Conservation (phyloP, 176 grass and related monocot species). For the Elymus sibiricus region DNA sequence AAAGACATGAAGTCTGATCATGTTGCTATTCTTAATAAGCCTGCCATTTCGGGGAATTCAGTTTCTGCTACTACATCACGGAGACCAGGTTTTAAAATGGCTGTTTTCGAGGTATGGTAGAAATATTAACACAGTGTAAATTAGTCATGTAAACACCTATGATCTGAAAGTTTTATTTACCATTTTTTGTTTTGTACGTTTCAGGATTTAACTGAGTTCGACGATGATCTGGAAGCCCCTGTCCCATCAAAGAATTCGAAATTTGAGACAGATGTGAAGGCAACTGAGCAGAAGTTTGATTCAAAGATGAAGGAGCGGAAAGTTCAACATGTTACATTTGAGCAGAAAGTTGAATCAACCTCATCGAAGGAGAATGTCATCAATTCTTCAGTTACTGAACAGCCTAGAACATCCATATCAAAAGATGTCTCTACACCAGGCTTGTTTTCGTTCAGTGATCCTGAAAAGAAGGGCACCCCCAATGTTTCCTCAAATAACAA, state of each 20-base stretch:
- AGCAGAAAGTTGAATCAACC: slow-evolving; percentile 32
- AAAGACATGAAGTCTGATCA: slow-evolving; percentile 10
- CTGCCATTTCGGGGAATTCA: slow-evolving; percentile 27
- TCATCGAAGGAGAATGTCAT: slow-evolving; percentile 17
- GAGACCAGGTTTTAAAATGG: slow-evolving; percentile 58
- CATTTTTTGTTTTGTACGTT: background rate
- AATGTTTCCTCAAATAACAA: slow-evolving; percentile 25
- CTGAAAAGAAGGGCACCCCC: slow-evolving; percentile 30
- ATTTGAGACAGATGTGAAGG: slow-evolving; percentile 14
- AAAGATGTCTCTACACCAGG: slow-evolving; percentile 17
- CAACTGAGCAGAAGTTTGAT: slow-evolving; percentile 25
- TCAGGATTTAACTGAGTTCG: slow-evolving; percentile 46
- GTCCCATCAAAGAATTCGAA: slow-evolving; percentile 20
- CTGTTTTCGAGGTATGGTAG: slow-evolving; percentile 41
- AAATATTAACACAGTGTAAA: background rate
- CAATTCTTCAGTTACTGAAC: slow-evolving; percentile 12
- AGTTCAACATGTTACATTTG: slow-evolving; percentile 17
- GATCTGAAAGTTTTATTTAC: background rate
- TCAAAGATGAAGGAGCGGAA: slow-evolving; percentile 30
- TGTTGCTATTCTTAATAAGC: slow-evolving; percentile 23
- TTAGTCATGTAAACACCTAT: background rate
- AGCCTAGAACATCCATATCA: slow-evolving; percentile 1
- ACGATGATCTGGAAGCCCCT: slow-evolving; percentile 40
- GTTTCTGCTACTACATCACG: slow-evolving; percentile 21
- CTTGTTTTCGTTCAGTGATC: slow-evolving; percentile 35